Conservation (phyloP, 108 stramenopile species). For the Conticribra weissflogii region DNA sequence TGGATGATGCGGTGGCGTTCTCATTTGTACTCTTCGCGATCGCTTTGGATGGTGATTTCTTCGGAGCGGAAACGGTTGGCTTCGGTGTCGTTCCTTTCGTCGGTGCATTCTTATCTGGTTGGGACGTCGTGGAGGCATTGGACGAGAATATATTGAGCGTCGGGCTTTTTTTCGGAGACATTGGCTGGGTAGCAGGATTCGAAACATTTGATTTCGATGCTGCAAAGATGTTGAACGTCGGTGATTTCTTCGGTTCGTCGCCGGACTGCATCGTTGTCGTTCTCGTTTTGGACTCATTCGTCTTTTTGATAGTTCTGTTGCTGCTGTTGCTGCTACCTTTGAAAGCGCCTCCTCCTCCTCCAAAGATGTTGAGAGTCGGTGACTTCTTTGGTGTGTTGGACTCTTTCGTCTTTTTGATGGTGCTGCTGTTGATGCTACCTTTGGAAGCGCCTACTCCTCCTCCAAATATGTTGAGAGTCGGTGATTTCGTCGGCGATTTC, state of each 20-base stretch:
- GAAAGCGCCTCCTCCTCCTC: background rate
- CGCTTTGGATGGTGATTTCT: background rate
- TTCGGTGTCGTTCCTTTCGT: background rate
- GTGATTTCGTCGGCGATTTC: background rate
- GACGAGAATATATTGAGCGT: too few species aligned
- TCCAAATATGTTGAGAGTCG: slow-evolving; percentile 6
- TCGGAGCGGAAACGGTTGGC: too few species aligned
- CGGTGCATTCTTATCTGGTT: background rate
- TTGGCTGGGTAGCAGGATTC: too few species aligned
- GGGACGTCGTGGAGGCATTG: too few species aligned
- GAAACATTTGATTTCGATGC: too few species aligned
- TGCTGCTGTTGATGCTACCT: background rate
- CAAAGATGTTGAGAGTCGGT: background rate
- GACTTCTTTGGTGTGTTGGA: background rate
- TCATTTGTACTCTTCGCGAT: too few species aligned
- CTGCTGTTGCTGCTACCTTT: background rate
- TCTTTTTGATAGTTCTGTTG: background rate
- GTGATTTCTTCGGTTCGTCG: background rate
- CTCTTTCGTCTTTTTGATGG: background rate
- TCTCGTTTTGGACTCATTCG: background rate
- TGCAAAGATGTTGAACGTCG: slow-evolving; percentile 5
- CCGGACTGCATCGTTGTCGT: background rate
- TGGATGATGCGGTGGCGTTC: too few species aligned
- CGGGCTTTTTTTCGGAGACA: too few species aligned
- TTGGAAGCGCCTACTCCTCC: background rate